Evolutionary conservation across 768 basidiomycete genomes (phyloP).

Genomic region (Amyloporia xantha): DNA sequence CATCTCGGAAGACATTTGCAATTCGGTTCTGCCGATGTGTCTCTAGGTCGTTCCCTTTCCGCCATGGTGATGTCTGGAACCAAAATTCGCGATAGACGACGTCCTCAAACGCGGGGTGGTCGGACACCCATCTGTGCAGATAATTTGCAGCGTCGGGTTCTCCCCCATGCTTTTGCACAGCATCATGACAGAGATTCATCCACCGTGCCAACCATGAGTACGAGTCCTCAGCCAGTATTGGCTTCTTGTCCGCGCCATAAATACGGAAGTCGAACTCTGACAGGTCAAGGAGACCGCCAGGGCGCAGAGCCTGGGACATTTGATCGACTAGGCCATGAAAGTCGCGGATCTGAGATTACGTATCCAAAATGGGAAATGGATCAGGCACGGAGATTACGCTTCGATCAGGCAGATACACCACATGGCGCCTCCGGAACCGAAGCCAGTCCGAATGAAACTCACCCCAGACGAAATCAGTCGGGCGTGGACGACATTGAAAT

Average conservation of each 20-base stretch:
- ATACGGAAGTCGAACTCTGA: conserved; percentile 64
- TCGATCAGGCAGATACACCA: conserved; percentile 7
- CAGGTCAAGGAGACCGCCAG: conserved; percentile 60
- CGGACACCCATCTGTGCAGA: conserved; percentile 46
- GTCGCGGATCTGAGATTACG: conserved; percentile 53
- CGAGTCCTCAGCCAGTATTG: conserved; percentile 37
- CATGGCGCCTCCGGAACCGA: conserved; percentile 8
- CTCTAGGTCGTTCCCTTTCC: conserved; percentile 26
- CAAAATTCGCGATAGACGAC: conserved; percentile 53
- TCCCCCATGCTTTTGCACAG: conserved; percentile 53
- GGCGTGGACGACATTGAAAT: conserved; percentile 71
- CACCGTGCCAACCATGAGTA: conserved; percentile 58
- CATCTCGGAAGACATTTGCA: conserved; percentile 47
- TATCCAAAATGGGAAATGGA: conserved; percentile 9
- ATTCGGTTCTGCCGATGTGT: conserved; percentile 32
- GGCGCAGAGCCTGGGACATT: conserved; percentile 58
- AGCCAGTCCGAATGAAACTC: conserved; percentile 28
- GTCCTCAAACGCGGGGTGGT: conserved; percentile 53
- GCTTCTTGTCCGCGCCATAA: conserved; percentile 46
- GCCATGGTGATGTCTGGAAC: conserved; percentile 54
- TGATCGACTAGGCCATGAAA: conserved; percentile 60
- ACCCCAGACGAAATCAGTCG: conserved; percentile 71
- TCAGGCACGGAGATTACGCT: conserved; percentile 15
- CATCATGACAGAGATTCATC: conserved; percentile 48
- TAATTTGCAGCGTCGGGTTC: conserved; percentile 55